Base-by-base conservation (phyloP, 306 rosid species). In the Abrus precatorius region DNA sequence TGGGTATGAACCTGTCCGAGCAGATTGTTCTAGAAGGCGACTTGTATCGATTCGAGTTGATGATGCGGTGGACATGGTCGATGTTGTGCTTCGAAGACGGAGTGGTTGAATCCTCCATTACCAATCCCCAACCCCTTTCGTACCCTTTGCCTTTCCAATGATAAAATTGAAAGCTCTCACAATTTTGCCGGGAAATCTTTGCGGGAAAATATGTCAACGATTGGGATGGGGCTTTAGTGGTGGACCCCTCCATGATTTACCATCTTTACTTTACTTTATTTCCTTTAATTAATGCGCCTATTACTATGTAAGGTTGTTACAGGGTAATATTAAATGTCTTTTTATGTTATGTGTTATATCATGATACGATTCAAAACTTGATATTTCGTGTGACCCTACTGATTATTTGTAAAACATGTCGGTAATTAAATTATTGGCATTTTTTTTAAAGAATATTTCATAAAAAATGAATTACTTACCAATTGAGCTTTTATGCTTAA, bases 1-100 rank as follows among this genome's bases (percentile, higher is more conserved):
- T 86, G 0, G 98, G 97, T 12, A 94, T 94, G 76, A 94, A 94
- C 78, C 98, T 82, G 34, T 94, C 98, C 34, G 90, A 94, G 89
- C 86, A 94, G 33, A 94, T 92, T 36, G 98, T 84, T 63, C 89
- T 83, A 0, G 97, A 94, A 30, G 98, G 95, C 2, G 97, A 84
- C 33, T 66, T 77, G 64, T 76, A 86, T 66, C 89, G 89, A 59
- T 88, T 83, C 36, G 83, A 80, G 76, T 94, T 85, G 45, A 94
- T 74, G 89, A 92, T 82, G 4, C 97, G 95, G 10, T 90, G 85
- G n/a, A 92, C 88, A 56, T 92, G 95, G 5, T 72, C 83, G 54
- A 20, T 20, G 20, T 20, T 20, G 20, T 20, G 20, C 20, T 20
- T 20, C 43, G 90, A 68, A 20, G 87, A 34, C 0, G 87, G 84